Evolutionary conservation across 2,329 filamentous ascomycete genomes (phyloP).

Genomic region (Septoria petroselini): DNA sequence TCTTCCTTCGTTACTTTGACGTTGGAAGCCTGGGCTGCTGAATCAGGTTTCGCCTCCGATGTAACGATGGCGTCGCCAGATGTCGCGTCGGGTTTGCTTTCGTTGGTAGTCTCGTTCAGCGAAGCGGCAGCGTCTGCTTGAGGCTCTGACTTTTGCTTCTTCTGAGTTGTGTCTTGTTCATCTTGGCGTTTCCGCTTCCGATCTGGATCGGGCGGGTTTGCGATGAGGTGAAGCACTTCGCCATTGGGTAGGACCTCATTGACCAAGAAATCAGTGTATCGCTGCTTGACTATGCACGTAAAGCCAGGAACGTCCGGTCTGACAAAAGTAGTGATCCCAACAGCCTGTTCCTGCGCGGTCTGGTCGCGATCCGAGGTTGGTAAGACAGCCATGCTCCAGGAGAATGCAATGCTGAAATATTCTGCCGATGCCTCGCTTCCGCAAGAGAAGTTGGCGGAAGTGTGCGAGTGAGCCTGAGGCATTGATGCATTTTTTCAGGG

Average conservation of each 20-base stretch:
- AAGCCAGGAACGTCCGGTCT: conserved; percentile 58
- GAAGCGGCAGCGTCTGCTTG: conserved; percentile 9
- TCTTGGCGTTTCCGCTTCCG: conserved; percentile 28
- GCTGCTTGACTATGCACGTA: conserved; percentile 64
- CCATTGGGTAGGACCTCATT: conserved; percentile 81
- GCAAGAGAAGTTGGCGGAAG: neutral
- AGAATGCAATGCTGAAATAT: neutral
- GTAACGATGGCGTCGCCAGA: neutral
- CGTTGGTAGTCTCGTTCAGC: neutral
- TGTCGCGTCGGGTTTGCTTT: neutral
- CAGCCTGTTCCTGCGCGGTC: conserved; percentile 42
- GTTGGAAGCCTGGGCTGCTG: neutral
- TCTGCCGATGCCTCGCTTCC: neutral
- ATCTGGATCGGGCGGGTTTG: conserved; percentile 35
- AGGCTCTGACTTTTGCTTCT: conserved; percentile 18
- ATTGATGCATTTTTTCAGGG: neutral
- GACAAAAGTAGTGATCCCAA: conserved; percentile 64
- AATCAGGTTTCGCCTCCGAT: conserved; percentile 6
- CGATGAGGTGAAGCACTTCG: conserved; percentile 68
- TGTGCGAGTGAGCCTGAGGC: neutral
- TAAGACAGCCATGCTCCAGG: neutral
- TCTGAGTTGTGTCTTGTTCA: conserved; percentile 17
- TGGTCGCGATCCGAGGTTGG: conserved; percentile 13
- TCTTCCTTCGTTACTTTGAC: conserved; percentile 18
- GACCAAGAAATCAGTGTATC: conserved; percentile 89